Evolutionary conservation across 352 stramenopile genomes (phyloP).

Genomic region (Phytophthora chlamydospora): DNA sequence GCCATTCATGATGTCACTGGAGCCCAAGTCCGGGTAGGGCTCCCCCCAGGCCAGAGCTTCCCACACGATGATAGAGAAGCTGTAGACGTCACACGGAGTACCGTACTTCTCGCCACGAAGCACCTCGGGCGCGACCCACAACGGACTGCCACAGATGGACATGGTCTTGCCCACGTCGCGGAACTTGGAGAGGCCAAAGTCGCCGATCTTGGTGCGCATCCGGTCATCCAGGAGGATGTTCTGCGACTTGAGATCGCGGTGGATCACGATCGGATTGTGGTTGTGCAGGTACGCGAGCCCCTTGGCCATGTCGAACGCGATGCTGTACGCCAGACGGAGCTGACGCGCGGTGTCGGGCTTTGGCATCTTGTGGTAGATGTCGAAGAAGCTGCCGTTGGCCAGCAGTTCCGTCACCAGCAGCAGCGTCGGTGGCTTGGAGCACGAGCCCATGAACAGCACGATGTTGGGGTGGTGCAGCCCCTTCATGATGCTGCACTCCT

Average conservation of each 20-base stretch:
- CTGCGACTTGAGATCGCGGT: conserved; percentile 90
- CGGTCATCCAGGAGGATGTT: conserved; percentile 85
- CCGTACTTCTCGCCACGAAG: conserved; percentile 84
- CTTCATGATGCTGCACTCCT: conserved; percentile 88
- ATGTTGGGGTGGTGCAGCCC: conserved; percentile 97
- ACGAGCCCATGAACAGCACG: conserved; percentile 98
- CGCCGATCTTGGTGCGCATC: conserved; percentile 86
- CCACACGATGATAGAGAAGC: conserved; percentile 92
- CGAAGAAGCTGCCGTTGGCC: conserved; percentile 84
- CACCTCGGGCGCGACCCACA: conserved; percentile 86
- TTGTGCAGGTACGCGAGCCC: conserved; percentile 97
- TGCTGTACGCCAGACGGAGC: conserved; percentile 72
- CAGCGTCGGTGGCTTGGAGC: conserved; percentile 95
- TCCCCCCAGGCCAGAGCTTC: conserved; percentile 81
- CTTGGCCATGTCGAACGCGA: conserved; percentile 91
- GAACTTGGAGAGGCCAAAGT: conserved; percentile 88
- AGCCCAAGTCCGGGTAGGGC: conserved; percentile 79
- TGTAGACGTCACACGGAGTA: conserved; percentile 85
- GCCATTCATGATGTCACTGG: conserved; percentile 88
- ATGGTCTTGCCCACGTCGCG: conserved; percentile 88
- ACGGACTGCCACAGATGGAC: conserved; percentile 82
- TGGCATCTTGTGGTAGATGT: conserved; percentile 88
- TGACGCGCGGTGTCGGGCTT: conserved; percentile 58
- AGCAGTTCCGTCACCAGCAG: conserved; percentile 96
- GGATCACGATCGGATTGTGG: conserved; percentile 97